Base-by-base conservation (phyloP, 352 stramenopile genomes). In the Phytophthora sp. region DNA sequence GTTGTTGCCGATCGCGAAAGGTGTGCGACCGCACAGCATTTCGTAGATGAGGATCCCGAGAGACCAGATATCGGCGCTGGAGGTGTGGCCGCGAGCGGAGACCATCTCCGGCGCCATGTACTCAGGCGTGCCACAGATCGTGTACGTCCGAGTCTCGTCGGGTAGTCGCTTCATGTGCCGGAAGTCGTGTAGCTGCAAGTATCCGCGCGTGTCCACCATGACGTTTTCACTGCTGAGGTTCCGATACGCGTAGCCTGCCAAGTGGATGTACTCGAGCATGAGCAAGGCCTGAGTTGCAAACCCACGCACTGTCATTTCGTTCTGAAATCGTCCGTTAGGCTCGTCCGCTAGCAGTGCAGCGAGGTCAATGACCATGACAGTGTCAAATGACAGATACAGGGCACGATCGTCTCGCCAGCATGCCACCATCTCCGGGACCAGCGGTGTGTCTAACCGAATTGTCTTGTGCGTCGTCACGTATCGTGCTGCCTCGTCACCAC, bases 51-150 rank as follows among this genome's bases (percentile, higher is more conserved):
- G 69, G 38, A 96, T 92, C 11, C 88, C 89, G 3, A 96, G 72
- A 0, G 83, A 88, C 89, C 89, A 97, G 24, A 93, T 82, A 38
- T 97, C 89, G n/a, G 84, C 80, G 32, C 76, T 86, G 18, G 73
- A 77, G 10, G 82, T 92, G 54, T 97, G 86, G 5, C 84, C 84
- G 17, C 88, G 78, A 2, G 87, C 88, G 0, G 86, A 94, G 30
- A 97, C 76, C 84, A 97, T 93, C 62, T 97, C 89, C 0, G 89
- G 89, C 8, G 89, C 83, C 74, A 96, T 94, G 70, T 96, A 97
- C 69, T 97, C 89, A 24, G 89, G 81, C 20, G 88, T 96, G 8
- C 88, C 88, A 38, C 87, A 96, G 54, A 97, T 91, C 27, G 89
- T 96, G 69, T 94, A 94, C 26, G 89, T 96, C 11, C 85, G 79